Evolutionary conservation across 495 filamentous ascomycete species (phyloP).

Genomic region (Hypoxylon cercidicola): DNA sequence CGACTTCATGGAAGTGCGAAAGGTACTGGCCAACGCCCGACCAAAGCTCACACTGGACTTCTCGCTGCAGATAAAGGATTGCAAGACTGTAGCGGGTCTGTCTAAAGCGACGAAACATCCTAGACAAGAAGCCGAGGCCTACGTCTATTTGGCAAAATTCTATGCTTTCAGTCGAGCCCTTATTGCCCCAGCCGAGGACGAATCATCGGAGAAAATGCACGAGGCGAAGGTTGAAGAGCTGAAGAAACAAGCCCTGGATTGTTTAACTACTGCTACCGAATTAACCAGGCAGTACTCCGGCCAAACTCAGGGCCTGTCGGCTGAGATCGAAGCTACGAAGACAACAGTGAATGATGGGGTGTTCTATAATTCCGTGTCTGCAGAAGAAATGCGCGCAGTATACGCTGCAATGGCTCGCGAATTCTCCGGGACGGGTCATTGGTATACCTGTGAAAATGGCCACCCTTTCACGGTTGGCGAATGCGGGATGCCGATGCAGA

Average conservation of each 20-base stretch:
- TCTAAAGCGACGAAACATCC: constrained; percentile 37
- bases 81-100: constrained; percentile 41
- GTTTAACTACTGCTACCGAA: constrained; percentile 24
- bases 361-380: constrained; percentile 48
- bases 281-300: constrained; percentile 32
- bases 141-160: constrained; percentile 47
- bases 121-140: constrained; percentile 49
- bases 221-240: constrained; percentile 10
- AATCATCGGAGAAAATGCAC: background rate
- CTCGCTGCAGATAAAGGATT: constrained; percentile 50
- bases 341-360: constrained; percentile 37
- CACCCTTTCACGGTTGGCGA: constrained; percentile 80
- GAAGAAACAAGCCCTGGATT: constrained; percentile 23
- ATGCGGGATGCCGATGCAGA: constrained; percentile 76
- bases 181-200: constrained; percentile 1
- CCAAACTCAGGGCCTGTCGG: constrained; percentile 22
- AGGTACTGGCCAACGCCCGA: constrained; percentile 11
- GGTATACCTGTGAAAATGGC: constrained; percentile 74
- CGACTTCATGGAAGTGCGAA: constrained; percentile 60
- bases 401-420: constrained; percentile 62
- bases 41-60: constrained; percentile 50
- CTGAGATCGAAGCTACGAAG: constrained; percentile 34
- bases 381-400: constrained; percentile 53
- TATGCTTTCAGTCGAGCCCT: constrained; percentile 38
- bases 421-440: constrained; percentile 69